Evolutionary conservation across 2,329 filamentous ascomycete species (phyloP), one percentile per base, ranked within the genome.

Genomic region (Cryphonectria radicalis): DNA sequence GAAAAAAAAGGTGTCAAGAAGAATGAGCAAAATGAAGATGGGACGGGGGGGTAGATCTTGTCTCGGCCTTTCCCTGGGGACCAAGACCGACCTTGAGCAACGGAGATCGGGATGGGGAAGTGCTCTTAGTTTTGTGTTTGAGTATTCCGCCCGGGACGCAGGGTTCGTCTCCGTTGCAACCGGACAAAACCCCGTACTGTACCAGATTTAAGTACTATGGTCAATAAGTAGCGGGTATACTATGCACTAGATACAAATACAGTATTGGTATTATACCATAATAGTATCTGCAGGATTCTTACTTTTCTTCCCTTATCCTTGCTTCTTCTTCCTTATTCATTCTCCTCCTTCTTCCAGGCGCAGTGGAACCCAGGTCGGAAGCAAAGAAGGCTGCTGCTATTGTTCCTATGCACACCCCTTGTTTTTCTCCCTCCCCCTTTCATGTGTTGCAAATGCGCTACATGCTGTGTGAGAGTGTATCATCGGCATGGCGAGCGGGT

Each of bases 31-130:
- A 19, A n/a, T 4, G 22, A 19, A n/a, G 7, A 19, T 46, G 55
- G 57, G 32, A 37, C 28, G n/a, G 22, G 19, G 32, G 8, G 11
- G 32, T 32, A n/a, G 11, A 7, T n/a, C 46, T 22, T 14, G 59
- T 62, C 59, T 62, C 35, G 40, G 59, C 32, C 22, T 60, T 22
- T 22, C 14, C 14, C 3, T 6, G 14, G 14, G 42, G 4, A 17
- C 43, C 17, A 8, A 46, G 43, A 46, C 19, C 6, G 32, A 19
- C 32, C 17, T 14, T n/a, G 59, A 60, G 57, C 57, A 37, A 22
- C 59, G 59, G 59, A 62, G 59, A 19, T 62, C 59, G 32, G 17
- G 59, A 22, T 62, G 59, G 59, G 59, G 35, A 62, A 40, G 35
- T 40, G 32, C 59, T 62, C 14, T 19, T 17, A 28, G 55, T 59